phyloP scores from a whole-genome alignment of 2,329 filamentous ascomycete species.

The Elsinoe australis region DNA sequence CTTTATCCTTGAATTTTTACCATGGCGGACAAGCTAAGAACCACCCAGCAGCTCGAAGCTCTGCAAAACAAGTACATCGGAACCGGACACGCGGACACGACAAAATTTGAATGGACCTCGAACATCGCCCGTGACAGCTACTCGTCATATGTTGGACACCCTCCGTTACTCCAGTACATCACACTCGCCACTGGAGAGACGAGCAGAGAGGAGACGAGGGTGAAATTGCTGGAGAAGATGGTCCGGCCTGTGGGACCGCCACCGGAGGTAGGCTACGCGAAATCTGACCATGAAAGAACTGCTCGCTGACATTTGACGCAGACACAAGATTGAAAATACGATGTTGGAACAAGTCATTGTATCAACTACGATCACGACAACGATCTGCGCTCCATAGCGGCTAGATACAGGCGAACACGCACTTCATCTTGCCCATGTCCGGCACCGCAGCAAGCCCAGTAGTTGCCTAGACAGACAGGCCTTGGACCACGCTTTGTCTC shows the following conservation, averaged over 20 bases:
- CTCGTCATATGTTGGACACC: slow-evolving; percentile 81
- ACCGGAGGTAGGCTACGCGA: slow-evolving; percentile 49
- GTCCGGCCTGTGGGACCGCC: slow-evolving; percentile 58
- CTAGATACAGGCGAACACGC: too few relatives aligned
- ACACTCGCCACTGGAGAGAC: slow-evolving; percentile 81
- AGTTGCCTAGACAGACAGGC: too few relatives aligned
- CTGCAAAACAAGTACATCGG: slow-evolving; percentile 94
- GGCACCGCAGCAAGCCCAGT: too few relatives aligned
- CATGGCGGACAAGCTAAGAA: slow-evolving; percentile 91
- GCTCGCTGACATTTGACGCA: neutral
- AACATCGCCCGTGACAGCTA: slow-evolving; percentile 94
- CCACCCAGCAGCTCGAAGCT: slow-evolving; percentile 93
- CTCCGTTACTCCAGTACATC: slow-evolving; percentile 81
- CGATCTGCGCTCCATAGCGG: too few relatives aligned
- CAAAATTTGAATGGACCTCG: slow-evolving; percentile 92
- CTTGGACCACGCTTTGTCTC: too few relatives aligned
- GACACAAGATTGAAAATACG: slow-evolving; percentile 5
- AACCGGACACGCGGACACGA: slow-evolving; percentile 92
- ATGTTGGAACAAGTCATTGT: too few relatives aligned
- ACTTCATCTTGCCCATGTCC: too few relatives aligned
- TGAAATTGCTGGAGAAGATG: slow-evolving; percentile 70
- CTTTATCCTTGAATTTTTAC: neutral
- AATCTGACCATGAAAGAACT: neutral
- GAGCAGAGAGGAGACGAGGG: slow-evolving; percentile 63
- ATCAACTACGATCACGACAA: too few relatives aligned